Percentiles rank a stretch among this genome's conserved stretches.
Conservation (phyloP, 2,329 filamentous ascomycete genomes). For the Aspergillus tanneri region DNA sequence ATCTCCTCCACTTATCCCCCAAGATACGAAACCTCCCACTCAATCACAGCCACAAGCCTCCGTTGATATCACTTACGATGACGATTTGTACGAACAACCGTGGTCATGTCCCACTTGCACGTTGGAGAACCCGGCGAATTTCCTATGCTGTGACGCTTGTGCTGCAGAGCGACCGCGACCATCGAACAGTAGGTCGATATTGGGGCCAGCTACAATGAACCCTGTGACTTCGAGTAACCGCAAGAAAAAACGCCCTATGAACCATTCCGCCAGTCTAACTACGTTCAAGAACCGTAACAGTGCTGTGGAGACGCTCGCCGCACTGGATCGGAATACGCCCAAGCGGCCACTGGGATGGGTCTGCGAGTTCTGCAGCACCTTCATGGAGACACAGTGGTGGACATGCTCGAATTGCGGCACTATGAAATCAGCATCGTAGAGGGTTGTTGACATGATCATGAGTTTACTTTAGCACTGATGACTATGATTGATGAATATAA, state of each 20-base stretch:
- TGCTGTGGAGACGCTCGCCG: conserved; percentile 39
- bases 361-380: conserved; percentile 58
- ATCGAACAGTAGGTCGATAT: conserved; percentile 16
- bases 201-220: conserved; percentile 7
- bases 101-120: conserved; percentile 65
- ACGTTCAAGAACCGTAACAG: conserved; percentile 31
- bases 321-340: conserved; percentile 43
- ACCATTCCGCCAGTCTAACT: conserved; percentile 14
- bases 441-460: too few relatives aligned
- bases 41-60: conserved; percentile 7
- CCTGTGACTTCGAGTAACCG: conserved; percentile 9
- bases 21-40: conserved; percentile 24
- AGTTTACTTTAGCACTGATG: background rate
- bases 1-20: conserved; percentile 40
- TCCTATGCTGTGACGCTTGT: conserved; percentile 62
- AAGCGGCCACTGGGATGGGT: conserved; percentile 58
- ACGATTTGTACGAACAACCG: conserved; percentile 39
- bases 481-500: conserved; percentile 1
- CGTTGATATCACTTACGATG: conserved; percentile 23
- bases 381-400: conserved; percentile 66
- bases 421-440: conserved; percentile 58
- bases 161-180: conserved; percentile 53
- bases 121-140: conserved; percentile 59
- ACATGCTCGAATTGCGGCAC: conserved; percentile 60
- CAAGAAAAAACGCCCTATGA: conserved; percentile 25